These are phyloP conservation scores for Sugiyamaella valdiviana DNA, from an alignment of 805 yeast genomes.

Conservation along the genomic window DNA sequence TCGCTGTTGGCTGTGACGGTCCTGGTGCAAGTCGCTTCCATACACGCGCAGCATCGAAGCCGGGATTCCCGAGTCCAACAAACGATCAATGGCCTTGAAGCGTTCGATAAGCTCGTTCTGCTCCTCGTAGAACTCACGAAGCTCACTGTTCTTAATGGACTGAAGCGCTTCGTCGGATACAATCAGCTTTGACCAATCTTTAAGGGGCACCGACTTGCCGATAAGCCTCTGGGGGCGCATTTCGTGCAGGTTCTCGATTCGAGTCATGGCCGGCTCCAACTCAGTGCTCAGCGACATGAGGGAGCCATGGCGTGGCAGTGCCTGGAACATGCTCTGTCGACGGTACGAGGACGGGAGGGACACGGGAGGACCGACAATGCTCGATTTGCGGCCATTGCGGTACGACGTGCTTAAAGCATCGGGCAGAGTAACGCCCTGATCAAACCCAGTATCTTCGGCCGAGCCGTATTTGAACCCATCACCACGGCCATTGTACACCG, in stretches of 20 bases:
- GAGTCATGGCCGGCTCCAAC: slow-evolving; percentile 1
- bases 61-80: slow-evolving; percentile 67
- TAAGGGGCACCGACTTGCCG: slow-evolving; percentile 38
- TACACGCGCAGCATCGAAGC: slow-evolving; percentile 58
- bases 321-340: slow-evolving; percentile 1
- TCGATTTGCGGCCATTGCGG: background rate
- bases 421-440: background rate
- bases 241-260: slow-evolving; percentile 33
- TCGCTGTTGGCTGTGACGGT: background rate
- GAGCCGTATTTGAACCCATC: background rate
- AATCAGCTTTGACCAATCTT: slow-evolving; percentile 36
- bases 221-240: slow-evolving; percentile 45
- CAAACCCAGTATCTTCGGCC: background rate
- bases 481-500: background rate
- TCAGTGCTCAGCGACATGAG: slow-evolving; percentile 3
- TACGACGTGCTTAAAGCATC: background rate
- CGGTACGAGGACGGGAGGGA: background rate
- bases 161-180: slow-evolving; percentile 24
- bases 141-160: slow-evolving; percentile 24
- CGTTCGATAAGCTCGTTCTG: slow-evolving; percentile 58
- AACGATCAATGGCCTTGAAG: slow-evolving; percentile 53
- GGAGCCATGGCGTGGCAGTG: slow-evolving; percentile 6
- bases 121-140: slow-evolving; percentile 43
- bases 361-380: background rate
- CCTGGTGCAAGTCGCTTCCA: slow-evolving; percentile 34